phyloP scores from a whole-genome alignment of 768 basidiomycete species.

The Exidia glandulosa region DNA sequence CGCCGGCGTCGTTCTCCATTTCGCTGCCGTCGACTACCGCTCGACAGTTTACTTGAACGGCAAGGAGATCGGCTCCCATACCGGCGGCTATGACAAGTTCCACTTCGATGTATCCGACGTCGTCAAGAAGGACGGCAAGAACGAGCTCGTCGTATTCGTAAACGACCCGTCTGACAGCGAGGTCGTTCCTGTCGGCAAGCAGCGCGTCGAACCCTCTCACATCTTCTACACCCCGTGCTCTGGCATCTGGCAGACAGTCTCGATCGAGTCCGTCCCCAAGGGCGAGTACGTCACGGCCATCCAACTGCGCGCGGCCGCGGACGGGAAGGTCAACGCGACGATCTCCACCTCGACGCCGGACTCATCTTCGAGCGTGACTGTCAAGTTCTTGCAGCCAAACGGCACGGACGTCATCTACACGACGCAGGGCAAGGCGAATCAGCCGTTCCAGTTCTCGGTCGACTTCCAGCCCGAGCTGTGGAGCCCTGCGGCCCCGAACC shows the following conservation, averaged over 20 bases:
- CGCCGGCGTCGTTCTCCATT: background rate
- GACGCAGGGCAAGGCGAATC: background rate
- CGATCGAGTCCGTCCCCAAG: background rate
- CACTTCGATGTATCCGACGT: background rate
- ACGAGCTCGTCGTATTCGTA: background rate
- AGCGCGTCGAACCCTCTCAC: background rate
- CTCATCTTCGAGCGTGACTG: background rate
- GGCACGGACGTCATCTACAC: background rate
- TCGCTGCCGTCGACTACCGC: slow-evolving; percentile 1
- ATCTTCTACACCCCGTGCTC: background rate
- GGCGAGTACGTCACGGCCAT: background rate
- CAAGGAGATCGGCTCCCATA: background rate
- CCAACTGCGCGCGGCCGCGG: background rate
- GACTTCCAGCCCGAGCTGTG: background rate
- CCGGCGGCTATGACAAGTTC: background rate
- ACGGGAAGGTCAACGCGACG: background rate
- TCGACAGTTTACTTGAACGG: background rate
- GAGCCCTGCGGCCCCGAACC: background rate
- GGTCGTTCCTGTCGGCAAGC: background rate
- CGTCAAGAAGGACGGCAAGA: background rate
- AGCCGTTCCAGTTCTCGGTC: background rate
- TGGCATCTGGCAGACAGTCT: background rate
- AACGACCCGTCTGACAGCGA: background rate
- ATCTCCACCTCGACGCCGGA: background rate
- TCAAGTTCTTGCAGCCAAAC: background rate